phyloP scores from a whole-genome alignment of 2,329 filamentous ascomycete species.

The Apiospora marii region DNA sequence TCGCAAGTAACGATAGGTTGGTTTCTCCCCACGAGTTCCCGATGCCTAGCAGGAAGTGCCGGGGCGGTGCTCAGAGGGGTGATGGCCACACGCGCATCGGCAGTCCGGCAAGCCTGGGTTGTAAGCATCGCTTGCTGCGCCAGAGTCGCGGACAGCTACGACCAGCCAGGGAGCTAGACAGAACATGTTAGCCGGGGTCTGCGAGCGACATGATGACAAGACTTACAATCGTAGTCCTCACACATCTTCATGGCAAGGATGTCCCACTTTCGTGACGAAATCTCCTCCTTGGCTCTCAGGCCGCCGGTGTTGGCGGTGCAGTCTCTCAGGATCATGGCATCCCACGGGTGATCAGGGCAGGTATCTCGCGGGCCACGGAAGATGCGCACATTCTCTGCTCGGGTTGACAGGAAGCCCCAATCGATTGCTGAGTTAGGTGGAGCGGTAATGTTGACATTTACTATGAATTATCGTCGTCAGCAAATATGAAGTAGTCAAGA shows the following conservation, averaged over 20 bases:
- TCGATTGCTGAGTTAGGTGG: neutral
- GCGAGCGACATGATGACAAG: neutral
- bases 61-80: neutral
- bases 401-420: constrained; percentile 27
- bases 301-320: constrained; percentile 25
- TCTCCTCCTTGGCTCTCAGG: neutral
- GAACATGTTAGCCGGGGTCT: neutral
- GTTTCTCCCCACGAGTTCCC: neutral
- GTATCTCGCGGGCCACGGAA: constrained; percentile 15
- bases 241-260: constrained; percentile 31
- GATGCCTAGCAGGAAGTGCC: neutral
- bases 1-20: neutral
- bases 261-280: constrained; percentile 31
- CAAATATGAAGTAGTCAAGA: neutral
- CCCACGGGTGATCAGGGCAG: constrained; percentile 11
- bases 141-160: neutral
- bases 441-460: neutral
- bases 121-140: neutral
- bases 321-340: constrained; percentile 33
- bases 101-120: neutral
- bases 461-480: neutral
- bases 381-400: constrained; percentile 24
- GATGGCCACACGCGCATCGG: neutral
- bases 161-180: neutral
- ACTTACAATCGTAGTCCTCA: constrained; percentile 27